These are phyloP conservation scores for Aspergillus sp. DNA, from an alignment of 2,329 filamentous ascomycete species.

Conservation along the genomic window DNA sequence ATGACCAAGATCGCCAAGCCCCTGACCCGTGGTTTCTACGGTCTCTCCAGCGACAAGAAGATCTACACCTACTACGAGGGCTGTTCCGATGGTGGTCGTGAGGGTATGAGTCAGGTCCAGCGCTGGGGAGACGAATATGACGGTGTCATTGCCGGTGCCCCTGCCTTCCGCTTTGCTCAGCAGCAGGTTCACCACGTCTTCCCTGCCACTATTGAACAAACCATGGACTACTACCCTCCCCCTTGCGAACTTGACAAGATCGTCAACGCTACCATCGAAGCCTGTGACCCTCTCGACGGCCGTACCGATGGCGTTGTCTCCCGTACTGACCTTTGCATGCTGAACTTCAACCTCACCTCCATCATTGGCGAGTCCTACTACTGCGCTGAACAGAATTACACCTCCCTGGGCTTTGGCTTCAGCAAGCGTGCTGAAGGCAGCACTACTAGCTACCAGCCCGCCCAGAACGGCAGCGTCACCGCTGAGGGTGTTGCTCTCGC, in stretches of 20 bases:
- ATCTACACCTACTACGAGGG: constrained; percentile 54
- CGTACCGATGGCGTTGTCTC: constrained; percentile 56
- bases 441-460: constrained; percentile 28
- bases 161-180: constrained; percentile 48
- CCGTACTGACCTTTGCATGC: constrained; percentile 51
- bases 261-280: constrained; percentile 56
- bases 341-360: constrained; percentile 49
- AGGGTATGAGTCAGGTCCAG: constrained; percentile 57
- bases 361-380: constrained; percentile 52
- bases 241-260: constrained; percentile 37
- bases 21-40: constrained; percentile 47
- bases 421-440: constrained; percentile 30
- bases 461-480: constrained; percentile 36
- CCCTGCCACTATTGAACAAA: constrained; percentile 42
- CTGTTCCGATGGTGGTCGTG: constrained; percentile 57
- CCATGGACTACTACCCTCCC: constrained; percentile 45
- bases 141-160: constrained; percentile 50
- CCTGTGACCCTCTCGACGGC: constrained; percentile 59
- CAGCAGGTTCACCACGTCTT: constrained; percentile 49
- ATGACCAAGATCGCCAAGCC: constrained; percentile 52
- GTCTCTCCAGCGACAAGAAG: constrained; percentile 25
- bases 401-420: constrained; percentile 32
- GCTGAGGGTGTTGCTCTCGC: constrained; percentile 35
- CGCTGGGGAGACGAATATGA: constrained; percentile 52
- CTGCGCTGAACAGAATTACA: constrained; percentile 39